phyloP scores from a whole-genome alignment of 2,329 filamentous ascomycete genomes.

The Monilinia vaccinii-corymbosi region DNA sequence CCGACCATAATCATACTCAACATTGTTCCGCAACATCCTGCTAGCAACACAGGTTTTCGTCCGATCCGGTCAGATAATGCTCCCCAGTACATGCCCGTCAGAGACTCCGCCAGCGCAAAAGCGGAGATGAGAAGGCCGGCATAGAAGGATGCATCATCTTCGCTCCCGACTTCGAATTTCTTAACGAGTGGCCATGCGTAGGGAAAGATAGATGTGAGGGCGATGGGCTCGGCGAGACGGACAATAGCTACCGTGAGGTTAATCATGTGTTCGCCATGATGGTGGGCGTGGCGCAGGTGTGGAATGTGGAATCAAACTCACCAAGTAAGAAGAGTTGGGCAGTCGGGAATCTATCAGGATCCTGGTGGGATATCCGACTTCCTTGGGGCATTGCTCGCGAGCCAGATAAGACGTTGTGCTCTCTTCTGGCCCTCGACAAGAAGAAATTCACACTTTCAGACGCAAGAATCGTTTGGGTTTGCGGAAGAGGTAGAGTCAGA shows the following conservation, averaged over 20 bases:
- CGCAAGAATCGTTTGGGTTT: neutral
- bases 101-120: constrained; percentile 72
- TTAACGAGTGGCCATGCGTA: constrained; percentile 83
- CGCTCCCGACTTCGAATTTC: constrained; percentile 61
- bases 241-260: constrained; percentile 60
- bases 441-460: neutral
- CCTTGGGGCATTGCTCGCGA: constrained; percentile 24
- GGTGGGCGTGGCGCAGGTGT: neutral
- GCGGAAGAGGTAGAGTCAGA: constrained; percentile 4
- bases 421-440: constrained; percentile 17
- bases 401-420: constrained; percentile 12
- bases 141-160: constrained; percentile 75
- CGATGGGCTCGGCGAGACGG: constrained; percentile 84
- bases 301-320: constrained; percentile 36
- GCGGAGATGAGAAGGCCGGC: constrained; percentile 81
- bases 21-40: constrained; percentile 76
- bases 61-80: constrained; percentile 72
- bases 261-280: constrained; percentile 4
- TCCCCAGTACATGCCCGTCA: constrained; percentile 86
- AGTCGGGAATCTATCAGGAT: constrained; percentile 69
- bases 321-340: constrained; percentile 77
- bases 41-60: constrained; percentile 73
- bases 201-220: constrained; percentile 85
- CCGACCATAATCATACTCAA: constrained; percentile 76
- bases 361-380: constrained; percentile 35